phyloP scores from a whole-genome alignment of 129 eudicot species.

The Smallanthus sonchifolius region DNA sequence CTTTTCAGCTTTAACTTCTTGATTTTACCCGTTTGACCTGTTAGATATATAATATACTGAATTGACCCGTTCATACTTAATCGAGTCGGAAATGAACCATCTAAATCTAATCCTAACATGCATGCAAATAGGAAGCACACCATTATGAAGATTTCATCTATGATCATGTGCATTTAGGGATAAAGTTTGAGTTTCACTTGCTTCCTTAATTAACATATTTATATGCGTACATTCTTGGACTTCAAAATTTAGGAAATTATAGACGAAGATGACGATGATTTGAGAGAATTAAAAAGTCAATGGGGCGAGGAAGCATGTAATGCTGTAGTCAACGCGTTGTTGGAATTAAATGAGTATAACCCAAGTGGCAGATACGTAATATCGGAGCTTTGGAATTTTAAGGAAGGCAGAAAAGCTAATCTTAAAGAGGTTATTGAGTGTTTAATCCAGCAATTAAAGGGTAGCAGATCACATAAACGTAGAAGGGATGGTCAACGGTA shows the following conservation, averaged over 20 bases:
- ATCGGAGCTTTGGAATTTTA: slow-evolving; percentile 70
- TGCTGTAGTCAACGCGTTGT: slow-evolving; percentile 49
- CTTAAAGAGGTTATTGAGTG: slow-evolving; percentile 53
- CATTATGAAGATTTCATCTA: background rate
- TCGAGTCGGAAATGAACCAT: background rate
- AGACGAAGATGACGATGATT: slow-evolving; percentile 43
- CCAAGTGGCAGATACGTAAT: slow-evolving; percentile 69
- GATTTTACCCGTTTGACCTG: background rate
- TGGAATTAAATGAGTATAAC: slow-evolving; percentile 62
- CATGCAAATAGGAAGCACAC: background rate
- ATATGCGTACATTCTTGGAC: background rate
- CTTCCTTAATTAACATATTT: background rate
- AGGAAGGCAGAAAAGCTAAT: slow-evolving; percentile 56
- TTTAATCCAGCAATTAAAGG: slow-evolving; percentile 43
- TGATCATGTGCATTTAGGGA: background rate
- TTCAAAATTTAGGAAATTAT: slow-evolving; percentile 42
- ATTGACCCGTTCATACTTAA: background rate
- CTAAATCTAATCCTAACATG: slow-evolving; percentile 2
- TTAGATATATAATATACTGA: background rate
- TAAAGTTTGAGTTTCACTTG: background rate
- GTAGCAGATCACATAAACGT: slow-evolving; percentile 43
- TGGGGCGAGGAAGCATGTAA: slow-evolving; percentile 48
- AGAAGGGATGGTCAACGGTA: slow-evolving; percentile 35
- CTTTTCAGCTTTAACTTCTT: background rate
- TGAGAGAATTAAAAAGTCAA: slow-evolving; percentile 48